These are phyloP conservation scores for Tylopilus intermedius DNA, from an alignment of 768 basidiomycete species.

Conservation along the genomic window DNA sequence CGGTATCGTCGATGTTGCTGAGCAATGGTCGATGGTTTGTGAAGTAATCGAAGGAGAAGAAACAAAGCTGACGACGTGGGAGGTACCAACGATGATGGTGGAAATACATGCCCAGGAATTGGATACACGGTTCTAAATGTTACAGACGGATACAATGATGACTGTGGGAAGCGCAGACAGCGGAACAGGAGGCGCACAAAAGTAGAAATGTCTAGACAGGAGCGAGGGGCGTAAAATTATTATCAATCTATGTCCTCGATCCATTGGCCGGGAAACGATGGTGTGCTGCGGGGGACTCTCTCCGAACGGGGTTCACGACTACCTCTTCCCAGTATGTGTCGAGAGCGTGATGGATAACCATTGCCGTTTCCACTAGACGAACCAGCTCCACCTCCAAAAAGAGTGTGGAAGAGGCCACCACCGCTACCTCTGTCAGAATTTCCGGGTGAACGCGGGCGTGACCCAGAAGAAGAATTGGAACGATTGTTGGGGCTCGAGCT, in stretches of 20 bases:
- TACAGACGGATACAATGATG: constrained; percentile 11
- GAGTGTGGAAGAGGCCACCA: constrained; percentile 25
- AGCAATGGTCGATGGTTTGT: neutral
- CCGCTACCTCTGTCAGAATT: constrained; percentile 19
- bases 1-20: neutral
- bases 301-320: constrained; percentile 11
- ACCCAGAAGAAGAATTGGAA: constrained; percentile 14
- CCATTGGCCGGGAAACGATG: constrained; percentile 32
- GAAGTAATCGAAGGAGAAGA: no score
- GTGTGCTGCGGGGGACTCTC: constrained; percentile 9
- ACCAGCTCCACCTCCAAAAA: constrained; percentile 27
- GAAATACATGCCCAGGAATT: constrained; percentile 8
- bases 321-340: constrained; percentile 5
- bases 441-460: constrained; percentile 18
- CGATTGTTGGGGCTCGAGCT: constrained; percentile 10
- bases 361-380: constrained; percentile 15
- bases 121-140: constrained; percentile 21
- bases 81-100: neutral
- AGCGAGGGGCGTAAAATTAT: neutral
- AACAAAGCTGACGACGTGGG: neutral
- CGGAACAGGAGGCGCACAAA: neutral
- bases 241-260: constrained; percentile 31
- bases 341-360: constrained; percentile 10
- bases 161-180: constrained; percentile 1
- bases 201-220: neutral